Evolutionary conservation across 306 rosid genomes (phyloP), one percentile per base, ranked within the genome.

Genomic region (Dryas drummondii): DNA sequence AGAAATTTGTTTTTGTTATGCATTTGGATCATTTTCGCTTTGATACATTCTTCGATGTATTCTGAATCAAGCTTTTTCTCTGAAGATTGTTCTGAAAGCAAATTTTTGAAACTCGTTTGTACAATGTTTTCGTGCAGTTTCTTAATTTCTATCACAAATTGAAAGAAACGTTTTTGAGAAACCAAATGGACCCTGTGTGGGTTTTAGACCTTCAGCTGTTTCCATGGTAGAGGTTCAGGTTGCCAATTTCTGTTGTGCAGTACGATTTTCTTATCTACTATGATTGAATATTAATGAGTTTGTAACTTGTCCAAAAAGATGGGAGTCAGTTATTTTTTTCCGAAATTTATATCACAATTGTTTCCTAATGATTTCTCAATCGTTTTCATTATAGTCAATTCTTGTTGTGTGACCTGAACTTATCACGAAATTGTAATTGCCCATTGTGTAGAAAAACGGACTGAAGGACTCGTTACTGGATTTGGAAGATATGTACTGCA

Each of bases 401-500:
- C 45, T 26, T 65, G 52, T 46, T 37, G 15, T 65, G 48, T 44
- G 40, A n/a, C 26, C 17, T 45, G 9, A 40, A 63, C 19, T 55
- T 10, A 22, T 13, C 63, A 8, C 54, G 41, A 42, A 27, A 17
- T 16, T 55, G 15, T 66, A 67, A 17, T 72, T 76, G 53, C 11
- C 65, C 40, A n/a, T 68, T 55, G 32, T 79, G 77, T 87, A 87
- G 88, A 82, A 77, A 70, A 82, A 71, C 78, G 68, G 40, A 62
- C 55, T 68, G 56, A 78, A 80, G 67, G 82, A 53, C 1, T 66
- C 72, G 11, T 65, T 17, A 51, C 27, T 74, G 70, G 88, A 76
- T 78, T 84, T 87, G 62, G 91, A 82, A 72, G 87, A 82, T 74
- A 77, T 91, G 77, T 88, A 63, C 71, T 78, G 71, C 87, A 82